Evolutionary conservation across 2,329 filamentous ascomycete genomes (phyloP).

Genomic region (Colletotrichum abscissum): DNA sequence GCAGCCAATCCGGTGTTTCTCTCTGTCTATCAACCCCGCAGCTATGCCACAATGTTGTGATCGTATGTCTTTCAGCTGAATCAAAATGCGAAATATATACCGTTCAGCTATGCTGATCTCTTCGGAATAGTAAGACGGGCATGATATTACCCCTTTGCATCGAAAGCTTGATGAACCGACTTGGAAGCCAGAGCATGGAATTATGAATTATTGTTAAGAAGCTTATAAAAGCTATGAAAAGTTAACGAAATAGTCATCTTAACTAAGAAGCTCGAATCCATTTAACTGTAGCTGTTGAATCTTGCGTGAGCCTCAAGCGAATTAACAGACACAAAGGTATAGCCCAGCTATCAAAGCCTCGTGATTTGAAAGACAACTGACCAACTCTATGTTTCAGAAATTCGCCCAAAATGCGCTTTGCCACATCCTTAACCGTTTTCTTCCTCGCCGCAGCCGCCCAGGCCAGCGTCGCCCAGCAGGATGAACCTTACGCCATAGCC

Average conservation of each 20-base stretch:
- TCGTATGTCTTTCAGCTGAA: neutral
- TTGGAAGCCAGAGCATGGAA: neutral
- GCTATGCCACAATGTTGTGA: neutral
- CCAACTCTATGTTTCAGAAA: neutral
- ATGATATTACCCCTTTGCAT: neutral
- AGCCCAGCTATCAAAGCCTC: no score
- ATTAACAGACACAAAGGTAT: neutral
- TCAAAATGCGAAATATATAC: neutral
- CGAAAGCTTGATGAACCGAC: neutral
- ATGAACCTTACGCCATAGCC: constrained; percentile 11
- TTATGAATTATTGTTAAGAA: neutral
- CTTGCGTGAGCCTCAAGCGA: neutral
- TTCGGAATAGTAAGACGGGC: neutral
- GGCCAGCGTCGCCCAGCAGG: constrained; percentile 11
- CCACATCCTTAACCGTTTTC: neutral
- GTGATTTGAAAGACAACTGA: neutral
- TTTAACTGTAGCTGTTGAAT: neutral
- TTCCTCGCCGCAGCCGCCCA: constrained; percentile 16
- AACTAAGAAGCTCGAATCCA: neutral
- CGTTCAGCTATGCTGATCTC: neutral
- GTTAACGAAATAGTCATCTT: neutral
- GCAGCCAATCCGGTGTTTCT: neutral
- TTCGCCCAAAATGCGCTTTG: constrained; percentile 30
- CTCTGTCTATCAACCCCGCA: neutral
- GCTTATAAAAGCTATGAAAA: neutral